phyloP scores from a whole-genome alignment of 805 yeast genomes.

The Spencermartinsiella europaea region DNA sequence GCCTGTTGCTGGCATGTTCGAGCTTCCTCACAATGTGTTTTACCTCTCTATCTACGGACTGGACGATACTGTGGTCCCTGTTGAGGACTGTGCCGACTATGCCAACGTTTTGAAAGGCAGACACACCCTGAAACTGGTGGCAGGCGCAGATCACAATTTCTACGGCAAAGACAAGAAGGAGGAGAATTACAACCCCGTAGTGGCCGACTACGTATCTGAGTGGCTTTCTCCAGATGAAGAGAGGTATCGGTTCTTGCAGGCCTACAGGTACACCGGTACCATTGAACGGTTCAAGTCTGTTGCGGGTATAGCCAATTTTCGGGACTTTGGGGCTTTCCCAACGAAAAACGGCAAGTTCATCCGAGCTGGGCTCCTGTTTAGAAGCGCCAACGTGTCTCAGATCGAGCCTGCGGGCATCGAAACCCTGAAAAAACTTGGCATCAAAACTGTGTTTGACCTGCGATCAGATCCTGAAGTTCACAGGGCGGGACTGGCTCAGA shows the following conservation, averaged over 20 bases:
- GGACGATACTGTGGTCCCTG: conserved; percentile 60
- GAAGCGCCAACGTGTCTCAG: conserved; percentile 57
- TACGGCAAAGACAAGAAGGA: conserved; percentile 37
- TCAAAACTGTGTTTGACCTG: conserved; percentile 60
- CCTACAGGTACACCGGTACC: conserved; percentile 35
- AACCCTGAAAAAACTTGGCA: conserved; percentile 38
- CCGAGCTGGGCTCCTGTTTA: conserved; percentile 49
- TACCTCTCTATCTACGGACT: conserved; percentile 70
- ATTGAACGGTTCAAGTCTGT: conserved; percentile 54
- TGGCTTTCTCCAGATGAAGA: conserved; percentile 46
- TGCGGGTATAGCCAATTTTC: conserved; percentile 65
- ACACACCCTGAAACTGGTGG: conserved; percentile 53
- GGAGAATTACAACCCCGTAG: conserved; percentile 56
- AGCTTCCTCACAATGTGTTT: conserved; percentile 35
- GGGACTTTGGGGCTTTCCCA: conserved; percentile 78
- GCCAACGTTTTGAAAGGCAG: conserved; percentile 55
- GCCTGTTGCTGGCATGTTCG: conserved; percentile 6
- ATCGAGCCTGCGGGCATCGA: conserved; percentile 47
- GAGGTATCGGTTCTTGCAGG: conserved; percentile 45
- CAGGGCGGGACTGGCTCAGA: conserved; percentile 39
- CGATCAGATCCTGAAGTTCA: conserved; percentile 52
- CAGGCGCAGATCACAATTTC: conserved; percentile 77
- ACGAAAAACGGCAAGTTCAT: conserved; percentile 32
- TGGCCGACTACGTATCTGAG: conserved; percentile 43
- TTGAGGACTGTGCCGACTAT: conserved; percentile 54